Percentiles rank a stretch among this genome's conserved stretches.
These are phyloP conservation scores for Symbiodinium natans DNA, from an alignment of 73 alveolate genomes.

Conservation along the genomic window DNA sequence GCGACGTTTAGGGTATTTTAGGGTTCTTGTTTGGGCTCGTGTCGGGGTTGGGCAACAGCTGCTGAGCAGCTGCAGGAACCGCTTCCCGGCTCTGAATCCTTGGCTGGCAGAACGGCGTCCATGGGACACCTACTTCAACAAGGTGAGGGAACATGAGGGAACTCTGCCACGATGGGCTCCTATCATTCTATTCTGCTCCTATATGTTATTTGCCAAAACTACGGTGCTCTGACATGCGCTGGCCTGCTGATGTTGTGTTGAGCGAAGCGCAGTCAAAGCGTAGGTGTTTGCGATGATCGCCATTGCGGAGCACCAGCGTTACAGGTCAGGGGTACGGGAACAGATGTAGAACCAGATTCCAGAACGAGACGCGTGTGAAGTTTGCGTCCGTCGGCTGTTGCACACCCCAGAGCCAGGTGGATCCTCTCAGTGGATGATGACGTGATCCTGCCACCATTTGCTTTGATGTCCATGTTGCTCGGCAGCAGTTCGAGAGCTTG, in stretches of 20 bases:
- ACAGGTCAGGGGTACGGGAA: neutral
- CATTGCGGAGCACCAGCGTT: neutral
- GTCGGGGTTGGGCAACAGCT: neutral
- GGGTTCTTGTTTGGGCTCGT: too few species aligned
- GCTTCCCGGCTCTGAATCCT: slow-evolving; percentile 26
- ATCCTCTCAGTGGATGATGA: slow-evolving; percentile 36
- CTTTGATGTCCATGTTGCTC: neutral
- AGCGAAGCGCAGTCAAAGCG: too few species aligned
- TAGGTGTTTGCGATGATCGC: slow-evolving; percentile 35
- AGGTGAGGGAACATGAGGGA: too few species aligned
- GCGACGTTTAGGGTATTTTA: neutral
- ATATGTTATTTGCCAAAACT: too few species aligned
- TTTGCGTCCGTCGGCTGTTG: neutral
- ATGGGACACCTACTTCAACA: slow-evolving; percentile 65
- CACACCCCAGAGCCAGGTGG: slow-evolving; percentile 35
- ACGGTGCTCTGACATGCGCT: too few species aligned
- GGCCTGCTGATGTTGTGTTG: too few species aligned
- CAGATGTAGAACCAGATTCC: neutral
- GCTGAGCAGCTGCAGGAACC: slow-evolving; percentile 1
- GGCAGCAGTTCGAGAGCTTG: neutral
- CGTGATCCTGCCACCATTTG: slow-evolving; percentile 32
- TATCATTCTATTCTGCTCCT: too few species aligned
- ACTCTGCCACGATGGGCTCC: too few species aligned
- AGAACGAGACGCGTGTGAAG: neutral
- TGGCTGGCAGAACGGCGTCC: slow-evolving; percentile 8